Evolutionary conservation across 345 rosid species (phyloP), one percentile per base, ranked within the genome.

Genomic region (Zanthoxylum bungeanum): DNA sequence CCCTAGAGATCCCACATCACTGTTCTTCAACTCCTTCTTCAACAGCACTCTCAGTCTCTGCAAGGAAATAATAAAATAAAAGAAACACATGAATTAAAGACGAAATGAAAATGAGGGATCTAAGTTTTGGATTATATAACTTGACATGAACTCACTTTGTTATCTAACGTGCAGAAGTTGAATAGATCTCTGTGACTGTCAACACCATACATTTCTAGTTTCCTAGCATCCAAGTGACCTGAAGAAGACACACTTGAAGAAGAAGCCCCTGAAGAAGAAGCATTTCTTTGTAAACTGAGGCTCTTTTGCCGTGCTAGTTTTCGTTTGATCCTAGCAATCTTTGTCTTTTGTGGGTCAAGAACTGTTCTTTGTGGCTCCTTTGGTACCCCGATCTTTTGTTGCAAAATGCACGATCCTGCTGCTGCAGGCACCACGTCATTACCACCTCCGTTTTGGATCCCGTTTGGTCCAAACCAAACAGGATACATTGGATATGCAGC

Each of bases 1-100:
- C 37, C 97, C 92, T 39, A 88, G 88, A 46, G 82, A 68, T n/a
- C 92, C 88, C 36, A 93, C 96, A 77, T 93, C 98, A 77, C 97
- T 93, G 68, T 84, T 87, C 86, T 81, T 88, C 76, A 93, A 67
- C 50, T 78, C 76, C 78, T 90, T 93, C 57, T 31, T 85, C 70
- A 90, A 71, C 76, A 91, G 34, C 76, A 83, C 63, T 74, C 85
- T 89, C 66, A 94, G 78, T 69, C 69, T 84, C 97, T 93, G 81
- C 71, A 72, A 67, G 25, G 50, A 42, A 74, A 31, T 8, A 68
- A 37, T 9, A 9, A 7, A 19, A 58, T 1, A 6, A 17, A 2
- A 66, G 3, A 24, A 7, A 24, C 22, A 53, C 17, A 60, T 27
- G 44, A 47, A 17, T 22, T 47, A 5, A 69, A 62, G 37, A 52